Evolutionary conservation across 75 land plant genomes (phyloP).

Genomic region (Picea sitchensis): DNA sequence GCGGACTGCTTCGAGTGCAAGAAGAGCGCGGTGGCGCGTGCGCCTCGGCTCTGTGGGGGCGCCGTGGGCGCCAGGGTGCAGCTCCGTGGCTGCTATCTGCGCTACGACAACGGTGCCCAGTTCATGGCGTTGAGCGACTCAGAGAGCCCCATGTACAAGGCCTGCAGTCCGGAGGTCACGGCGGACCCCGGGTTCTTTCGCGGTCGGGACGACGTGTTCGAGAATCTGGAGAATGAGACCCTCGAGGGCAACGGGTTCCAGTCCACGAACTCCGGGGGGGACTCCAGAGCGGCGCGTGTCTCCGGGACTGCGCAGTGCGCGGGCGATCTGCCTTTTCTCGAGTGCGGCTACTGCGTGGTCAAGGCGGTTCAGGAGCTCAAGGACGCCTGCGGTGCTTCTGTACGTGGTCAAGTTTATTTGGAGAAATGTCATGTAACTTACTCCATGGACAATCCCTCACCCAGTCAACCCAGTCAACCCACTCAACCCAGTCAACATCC

Average conservation of each 20-base stretch:
- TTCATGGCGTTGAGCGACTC: no score
- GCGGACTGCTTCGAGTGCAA: constrained; percentile 45
- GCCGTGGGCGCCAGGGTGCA: constrained; percentile 44
- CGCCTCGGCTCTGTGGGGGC: constrained; percentile 30
- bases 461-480: background rate
- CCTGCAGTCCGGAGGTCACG: constrained; percentile 26
- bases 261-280: constrained; percentile 28
- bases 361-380: constrained; percentile 43
- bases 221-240: constrained; percentile 29
- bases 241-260: constrained; percentile 28
- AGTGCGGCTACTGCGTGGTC: constrained; percentile 47
- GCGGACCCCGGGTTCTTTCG: constrained; percentile 38
- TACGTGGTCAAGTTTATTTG: constrained; percentile 49
- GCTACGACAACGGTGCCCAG: constrained; percentile 16
- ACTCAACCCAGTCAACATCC: no score
- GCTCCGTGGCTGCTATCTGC: constrained; percentile 50
- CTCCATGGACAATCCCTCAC: background rate
- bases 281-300: constrained; percentile 29
- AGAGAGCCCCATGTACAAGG: constrained; percentile 18
- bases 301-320: constrained; percentile 61
- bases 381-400: constrained; percentile 48
- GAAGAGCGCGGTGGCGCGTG: constrained; percentile 13
- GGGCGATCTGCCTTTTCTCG: constrained; percentile 43
- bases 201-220: constrained; percentile 42
- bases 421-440: constrained; percentile 55